Conservation (phyloP, 441 rosid genomes). For the Francoa sonchifolia region DNA sequence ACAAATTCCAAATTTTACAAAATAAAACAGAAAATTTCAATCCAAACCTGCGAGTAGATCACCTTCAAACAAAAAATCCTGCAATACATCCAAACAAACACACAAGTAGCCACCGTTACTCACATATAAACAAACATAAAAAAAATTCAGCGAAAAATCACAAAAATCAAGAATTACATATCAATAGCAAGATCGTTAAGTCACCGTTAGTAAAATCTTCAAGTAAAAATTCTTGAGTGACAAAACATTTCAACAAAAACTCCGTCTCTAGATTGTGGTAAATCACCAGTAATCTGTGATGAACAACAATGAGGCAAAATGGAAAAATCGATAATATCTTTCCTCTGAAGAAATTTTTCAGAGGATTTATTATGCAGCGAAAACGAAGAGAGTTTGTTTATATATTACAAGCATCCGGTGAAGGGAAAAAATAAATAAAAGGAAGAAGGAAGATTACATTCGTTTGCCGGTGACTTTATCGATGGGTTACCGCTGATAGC, state of each 20-base stretch:
- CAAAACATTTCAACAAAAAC: too few species aligned
- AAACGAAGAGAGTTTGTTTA: too few species aligned
- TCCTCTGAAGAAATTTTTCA: too few species aligned
- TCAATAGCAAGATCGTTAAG: constrained; percentile 14
- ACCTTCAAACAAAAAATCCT: constrained; percentile 9
- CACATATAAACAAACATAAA: constrained; percentile 27
- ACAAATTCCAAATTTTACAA: constrained; percentile 5
- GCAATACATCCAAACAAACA: too few species aligned
- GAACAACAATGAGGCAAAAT: too few species aligned
- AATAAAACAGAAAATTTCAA: constrained; percentile 8
- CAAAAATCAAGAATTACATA: too few species aligned
- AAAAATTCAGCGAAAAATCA: background rate
- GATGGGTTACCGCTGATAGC: constrained; percentile 33
- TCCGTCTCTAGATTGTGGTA: too few species aligned
- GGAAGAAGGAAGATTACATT: constrained; percentile 12
- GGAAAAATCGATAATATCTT: too few species aligned
- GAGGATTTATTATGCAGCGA: too few species aligned
- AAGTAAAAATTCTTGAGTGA: constrained; percentile 9
- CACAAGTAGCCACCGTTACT: constrained; percentile 30
- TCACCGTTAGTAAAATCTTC: constrained; percentile 18
- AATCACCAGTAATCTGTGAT: too few species aligned
- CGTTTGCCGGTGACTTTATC: constrained; percentile 25
- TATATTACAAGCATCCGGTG: too few species aligned
- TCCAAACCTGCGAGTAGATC: constrained; percentile 20
- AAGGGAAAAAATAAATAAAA: background rate